phyloP scores from a whole-genome alignment of 371 early-diverging fungal species.

The Apophysomyces trapeziformis region DNA sequence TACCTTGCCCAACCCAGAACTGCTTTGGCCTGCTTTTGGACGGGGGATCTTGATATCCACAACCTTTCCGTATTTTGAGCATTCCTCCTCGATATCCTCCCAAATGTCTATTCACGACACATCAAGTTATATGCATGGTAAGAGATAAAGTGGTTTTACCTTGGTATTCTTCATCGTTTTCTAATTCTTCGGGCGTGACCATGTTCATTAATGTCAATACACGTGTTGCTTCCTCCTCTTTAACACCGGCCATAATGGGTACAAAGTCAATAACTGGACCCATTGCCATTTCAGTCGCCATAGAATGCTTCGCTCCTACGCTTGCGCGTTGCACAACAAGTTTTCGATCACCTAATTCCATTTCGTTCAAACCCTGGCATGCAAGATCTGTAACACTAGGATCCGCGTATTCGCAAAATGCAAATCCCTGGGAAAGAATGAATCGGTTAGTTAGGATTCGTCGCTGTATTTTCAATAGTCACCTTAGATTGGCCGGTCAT shows the following conservation, averaged over 20 bases:
- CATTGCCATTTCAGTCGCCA: constrained; percentile 13
- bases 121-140: neutral
- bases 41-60: constrained; percentile 85
- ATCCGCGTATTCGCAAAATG: constrained; percentile 95
- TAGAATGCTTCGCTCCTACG: constrained; percentile 72
- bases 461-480: neutral
- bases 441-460: neutral
- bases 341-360: constrained; percentile 94
- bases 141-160: constrained; percentile 49
- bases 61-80: constrained; percentile 85
- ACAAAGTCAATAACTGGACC: constrained; percentile 22
- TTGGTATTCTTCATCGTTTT: constrained; percentile 86
- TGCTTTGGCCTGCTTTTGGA: constrained; percentile 59
- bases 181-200: constrained; percentile 89
- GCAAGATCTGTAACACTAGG: constrained; percentile 90
- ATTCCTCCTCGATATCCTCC: constrained; percentile 92
- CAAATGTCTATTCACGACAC: constrained; percentile 71
- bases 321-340: constrained; percentile 96
- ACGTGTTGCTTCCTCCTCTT: constrained; percentile 69
- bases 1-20: constrained; percentile 87
- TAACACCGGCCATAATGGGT: constrained; percentile 32
- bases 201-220: constrained; percentile 94
- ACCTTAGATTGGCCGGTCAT: constrained; percentile 84
- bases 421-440: constrained; percentile 75
- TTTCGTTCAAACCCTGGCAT: constrained; percentile 92